phyloP scores from a whole-genome alignment of 345 rosid species.

The Arabidopsis suecica region DNA sequence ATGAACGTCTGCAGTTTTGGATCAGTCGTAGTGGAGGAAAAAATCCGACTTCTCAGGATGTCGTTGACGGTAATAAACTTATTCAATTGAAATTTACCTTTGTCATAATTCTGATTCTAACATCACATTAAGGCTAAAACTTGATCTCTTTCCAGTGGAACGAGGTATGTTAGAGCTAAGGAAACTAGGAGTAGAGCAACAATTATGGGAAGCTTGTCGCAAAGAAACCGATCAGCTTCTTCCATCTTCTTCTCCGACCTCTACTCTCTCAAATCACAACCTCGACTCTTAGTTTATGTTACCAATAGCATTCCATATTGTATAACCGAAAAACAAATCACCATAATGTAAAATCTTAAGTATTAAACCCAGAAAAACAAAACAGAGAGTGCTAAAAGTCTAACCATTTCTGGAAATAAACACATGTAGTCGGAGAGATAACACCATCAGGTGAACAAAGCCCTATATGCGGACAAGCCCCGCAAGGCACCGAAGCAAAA shows the following conservation, averaged over 20 bases:
- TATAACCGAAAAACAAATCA: conserved; percentile 5
- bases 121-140: neutral
- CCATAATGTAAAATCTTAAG: conserved; percentile 8
- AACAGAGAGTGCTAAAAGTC: conserved; percentile 51
- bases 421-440: conserved; percentile 68
- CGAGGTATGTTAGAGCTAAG: conserved; percentile 76
- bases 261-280: conserved; percentile 34
- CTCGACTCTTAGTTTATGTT: conserved; percentile 13
- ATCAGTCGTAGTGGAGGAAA: conserved; percentile 58
- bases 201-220: conserved; percentile 92
- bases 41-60: conserved; percentile 69
- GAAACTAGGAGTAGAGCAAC: conserved; percentile 87
- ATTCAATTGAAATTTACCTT: neutral
- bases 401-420: conserved; percentile 71
- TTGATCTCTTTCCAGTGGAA: conserved; percentile 57
- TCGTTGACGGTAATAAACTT: conserved; percentile 65
- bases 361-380: neutral
- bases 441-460: conserved; percentile 72
- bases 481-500: conserved; percentile 81
- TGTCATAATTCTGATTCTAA: conserved; percentile 4
- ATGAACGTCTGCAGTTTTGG: conserved; percentile 79
- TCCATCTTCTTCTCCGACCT: conserved; percentile 39
- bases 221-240: conserved; percentile 57
- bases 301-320: neutral
- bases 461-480: conserved; percentile 70